These are phyloP conservation scores for Xerophyta viscosa DNA, from an alignment of 106 monocot species.

Conservation along the genomic window DNA sequence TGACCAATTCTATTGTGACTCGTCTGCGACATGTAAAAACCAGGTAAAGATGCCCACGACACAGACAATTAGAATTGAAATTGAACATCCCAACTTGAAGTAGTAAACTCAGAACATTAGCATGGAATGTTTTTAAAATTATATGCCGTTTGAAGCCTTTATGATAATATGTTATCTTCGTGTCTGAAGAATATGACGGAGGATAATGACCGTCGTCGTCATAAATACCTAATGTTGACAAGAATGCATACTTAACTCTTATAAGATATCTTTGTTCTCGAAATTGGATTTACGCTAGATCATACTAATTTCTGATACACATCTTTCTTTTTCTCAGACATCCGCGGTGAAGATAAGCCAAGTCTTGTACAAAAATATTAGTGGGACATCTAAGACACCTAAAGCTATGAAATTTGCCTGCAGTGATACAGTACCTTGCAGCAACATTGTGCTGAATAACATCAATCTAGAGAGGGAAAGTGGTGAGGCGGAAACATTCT, in stretches of 20 bases:
- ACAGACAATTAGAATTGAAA: too few relatives aligned
- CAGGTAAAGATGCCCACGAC: conserved; percentile 26
- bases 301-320: not conserved
- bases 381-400: conserved; percentile 61
- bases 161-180: too few relatives aligned
- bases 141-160: too few relatives aligned
- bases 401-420: conserved; percentile 79
- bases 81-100: too few relatives aligned
- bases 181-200: too few relatives aligned
- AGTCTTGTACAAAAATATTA: conserved; percentile 67
- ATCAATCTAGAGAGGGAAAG: conserved; percentile 56
- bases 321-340: conserved; percentile 32
- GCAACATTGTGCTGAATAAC: conserved; percentile 73
- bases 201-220: too few relatives aligned
- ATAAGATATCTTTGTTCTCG: too few relatives aligned
- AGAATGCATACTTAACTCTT: too few relatives aligned
- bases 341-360: conserved; percentile 84
- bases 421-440: conserved; percentile 82
- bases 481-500: conserved; percentile 62
- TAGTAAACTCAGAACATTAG: too few relatives aligned
- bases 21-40: conserved; percentile 48
- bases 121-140: too few relatives aligned
- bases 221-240: too few relatives aligned
- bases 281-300: too few relatives aligned
- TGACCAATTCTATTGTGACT: conserved; percentile 93